Evolutionary conservation across 192 early-diverging fungal genomes (phyloP).

Genomic region (Backusella parvicylindrica): DNA sequence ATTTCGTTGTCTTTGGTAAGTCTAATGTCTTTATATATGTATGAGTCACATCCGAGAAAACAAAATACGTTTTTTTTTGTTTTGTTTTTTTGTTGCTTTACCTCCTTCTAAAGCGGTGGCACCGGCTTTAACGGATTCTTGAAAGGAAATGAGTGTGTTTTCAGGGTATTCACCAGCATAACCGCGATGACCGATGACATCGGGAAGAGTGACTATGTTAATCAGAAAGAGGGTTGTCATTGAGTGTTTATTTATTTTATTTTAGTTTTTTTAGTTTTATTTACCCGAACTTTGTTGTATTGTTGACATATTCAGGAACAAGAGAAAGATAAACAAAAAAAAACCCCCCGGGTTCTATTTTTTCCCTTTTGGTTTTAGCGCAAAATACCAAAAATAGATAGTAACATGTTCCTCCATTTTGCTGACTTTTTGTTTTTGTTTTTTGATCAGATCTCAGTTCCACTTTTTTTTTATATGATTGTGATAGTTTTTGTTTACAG

Average conservation of each 20-base stretch:
- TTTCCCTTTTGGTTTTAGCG: neutral
- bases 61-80: no score
- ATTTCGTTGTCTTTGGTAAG: constrained; percentile 48
- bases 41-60: no score
- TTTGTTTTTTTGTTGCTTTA: neutral
- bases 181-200: constrained; percentile 43
- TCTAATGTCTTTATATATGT: constrained; percentile 38
- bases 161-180: constrained; percentile 48
- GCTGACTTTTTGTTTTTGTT: neutral
- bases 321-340: neutral
- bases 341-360: neutral
- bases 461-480: neutral
- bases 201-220: neutral
- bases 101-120: constrained; percentile 46
- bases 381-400: neutral
- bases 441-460: neutral
- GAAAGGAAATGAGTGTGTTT: constrained; percentile 49
- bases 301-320: neutral
- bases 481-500: neutral
- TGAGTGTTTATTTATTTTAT: neutral
- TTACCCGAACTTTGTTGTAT: neutral
- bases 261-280: neutral
- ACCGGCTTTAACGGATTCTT: constrained; percentile 47
- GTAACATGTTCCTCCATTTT: neutral
- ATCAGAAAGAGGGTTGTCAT: neutral